Conservation (phyloP, 1,284 basidiomycete species). For the Phylloboletellus chloephorus region DNA sequence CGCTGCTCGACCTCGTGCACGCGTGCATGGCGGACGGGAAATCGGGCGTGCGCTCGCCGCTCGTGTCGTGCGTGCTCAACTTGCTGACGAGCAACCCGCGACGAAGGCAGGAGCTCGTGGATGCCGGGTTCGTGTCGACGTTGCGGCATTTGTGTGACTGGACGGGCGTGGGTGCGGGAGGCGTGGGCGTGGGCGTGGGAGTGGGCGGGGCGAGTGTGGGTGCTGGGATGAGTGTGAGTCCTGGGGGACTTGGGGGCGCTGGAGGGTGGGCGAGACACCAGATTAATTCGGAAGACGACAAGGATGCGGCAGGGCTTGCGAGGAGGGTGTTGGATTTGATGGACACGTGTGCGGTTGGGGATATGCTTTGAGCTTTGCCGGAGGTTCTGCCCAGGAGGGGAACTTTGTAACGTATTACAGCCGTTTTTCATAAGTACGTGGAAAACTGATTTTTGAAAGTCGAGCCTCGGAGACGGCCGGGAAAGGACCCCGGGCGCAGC, state of each 20-base stretch:
- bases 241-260: slow-evolving; percentile 1
- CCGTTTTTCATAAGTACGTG: too few species aligned
- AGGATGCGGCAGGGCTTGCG: slow-evolving; percentile 52
- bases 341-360: slow-evolving; percentile 23
- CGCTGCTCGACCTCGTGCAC: slow-evolving; percentile 50
- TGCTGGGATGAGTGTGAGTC: slow-evolving; percentile 24
- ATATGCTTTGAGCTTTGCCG: slow-evolving; percentile 24
- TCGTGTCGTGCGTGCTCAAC: slow-evolving; percentile 52
- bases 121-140: slow-evolving; percentile 42
- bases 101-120: slow-evolving; percentile 36
- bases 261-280: slow-evolving; percentile 15
- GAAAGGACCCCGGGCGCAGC: too few species aligned
- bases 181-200: slow-evolving; percentile 21
- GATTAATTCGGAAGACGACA: slow-evolving; percentile 42
- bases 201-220: slow-evolving; percentile 16
- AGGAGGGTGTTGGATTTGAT: slow-evolving; percentile 47
- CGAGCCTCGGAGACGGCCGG: too few species aligned
- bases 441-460: too few species aligned
- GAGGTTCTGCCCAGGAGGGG: too few species aligned
- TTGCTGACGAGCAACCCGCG: slow-evolving; percentile 39
- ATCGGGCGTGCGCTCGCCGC: slow-evolving; percentile 54
- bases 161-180: slow-evolving; percentile 26
- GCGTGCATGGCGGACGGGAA: slow-evolving; percentile 51
- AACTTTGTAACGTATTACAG: too few species aligned
- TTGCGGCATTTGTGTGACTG: slow-evolving; percentile 50